These are phyloP conservation scores for Entomortierella lignicola DNA, from an alignment of 192 early-diverging fungal genomes.

Conservation along the genomic window DNA sequence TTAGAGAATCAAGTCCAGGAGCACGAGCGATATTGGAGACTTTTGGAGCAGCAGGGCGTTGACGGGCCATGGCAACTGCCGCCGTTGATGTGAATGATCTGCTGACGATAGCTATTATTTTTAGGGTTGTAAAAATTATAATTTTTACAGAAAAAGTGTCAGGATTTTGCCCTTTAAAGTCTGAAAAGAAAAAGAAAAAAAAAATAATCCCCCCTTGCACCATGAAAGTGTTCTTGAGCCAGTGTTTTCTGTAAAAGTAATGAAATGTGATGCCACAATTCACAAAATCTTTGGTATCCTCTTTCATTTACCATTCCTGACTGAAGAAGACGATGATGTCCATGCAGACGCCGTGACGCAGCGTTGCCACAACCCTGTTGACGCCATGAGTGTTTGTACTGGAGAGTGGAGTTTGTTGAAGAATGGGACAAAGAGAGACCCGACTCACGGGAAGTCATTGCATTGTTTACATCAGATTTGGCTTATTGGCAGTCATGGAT, in stretches of 20 bases:
- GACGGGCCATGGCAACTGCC: conserved; percentile 41
- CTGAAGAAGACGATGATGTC: conserved; percentile 9
- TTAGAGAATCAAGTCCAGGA: conserved; percentile 23
- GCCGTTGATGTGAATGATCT: conserved; percentile 31
- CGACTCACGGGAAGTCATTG: conserved; percentile 15
- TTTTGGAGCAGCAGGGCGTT: conserved; percentile 21
- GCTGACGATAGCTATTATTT: conserved; percentile 18
- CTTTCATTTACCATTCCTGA: conserved; percentile 37
- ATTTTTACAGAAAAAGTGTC: background rate
- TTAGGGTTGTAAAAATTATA: background rate
- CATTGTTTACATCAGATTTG: conserved; percentile 8
- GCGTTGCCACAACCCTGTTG: conserved; percentile 51
- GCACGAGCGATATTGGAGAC: conserved; percentile 16
- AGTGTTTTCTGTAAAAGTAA: background rate
- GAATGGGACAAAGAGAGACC: conserved; percentile 6
- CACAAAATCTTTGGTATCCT: background rate
- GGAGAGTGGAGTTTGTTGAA: background rate
- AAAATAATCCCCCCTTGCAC: conserved; percentile 2
- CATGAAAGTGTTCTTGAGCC: background rate
- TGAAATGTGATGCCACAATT: background rate
- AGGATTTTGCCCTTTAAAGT: background rate
- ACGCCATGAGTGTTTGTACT: conserved; percentile 29
- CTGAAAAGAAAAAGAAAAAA: too few species aligned
- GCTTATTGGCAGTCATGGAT: background rate
- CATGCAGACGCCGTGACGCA: conserved; percentile 33